Evolutionary conservation across 2,329 filamentous ascomycete genomes (phyloP), one percentile per base, ranked within the genome.

Genomic region (Chrysosporium keratinophilum): DNA sequence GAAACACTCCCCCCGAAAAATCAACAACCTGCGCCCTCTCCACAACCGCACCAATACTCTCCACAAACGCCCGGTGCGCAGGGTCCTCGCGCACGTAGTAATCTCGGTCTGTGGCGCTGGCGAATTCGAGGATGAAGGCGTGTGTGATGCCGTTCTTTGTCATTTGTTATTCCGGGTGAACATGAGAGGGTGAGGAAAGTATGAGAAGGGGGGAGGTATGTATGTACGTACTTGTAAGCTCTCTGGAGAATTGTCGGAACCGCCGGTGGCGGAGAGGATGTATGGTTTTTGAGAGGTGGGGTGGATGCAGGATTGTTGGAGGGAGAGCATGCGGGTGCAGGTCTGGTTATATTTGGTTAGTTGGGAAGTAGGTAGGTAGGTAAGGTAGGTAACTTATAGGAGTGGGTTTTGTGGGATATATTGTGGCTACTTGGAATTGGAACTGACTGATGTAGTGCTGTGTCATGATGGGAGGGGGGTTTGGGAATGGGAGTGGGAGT

Each of bases 21-120:
- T 71, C 69, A 54, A 71, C 57, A 5, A 64, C 68, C 45, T 70
- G 69, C 1, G 57, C 66, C 52, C 68, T 71, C 46, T 68, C 64
- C 4, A 69, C 12, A 1, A 69, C 23, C 2, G 58, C 66, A 9
- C 49, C 55, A 2, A 68, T 39, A 20, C 59, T 74, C 54, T 75
- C 69, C n/a, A 80, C 71, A 59, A 87, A 87, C 0, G 67, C 77
- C 35, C 74, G 68, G 63, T 88, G 85, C 6, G 69, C 77, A 1
- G 82, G 81, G 60, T 89, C 85, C 31, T 80, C 69, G 49, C 78
- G 67, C 5, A 85, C 67, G 63, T 88, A 89, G 61, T 87, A 88
- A 57, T 82, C 76, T 46, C 84, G 73, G 63, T 89, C 84, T 57
- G 79, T 76, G n/a, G 72, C 71, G 19, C 66, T 82, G 9, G 77